Percentiles rank a stretch among this genome's conserved stretches.
These are phyloP conservation scores for Plasmopara viticola DNA, from an alignment of 352 stramenopile genomes.

Conservation along the genomic window DNA sequence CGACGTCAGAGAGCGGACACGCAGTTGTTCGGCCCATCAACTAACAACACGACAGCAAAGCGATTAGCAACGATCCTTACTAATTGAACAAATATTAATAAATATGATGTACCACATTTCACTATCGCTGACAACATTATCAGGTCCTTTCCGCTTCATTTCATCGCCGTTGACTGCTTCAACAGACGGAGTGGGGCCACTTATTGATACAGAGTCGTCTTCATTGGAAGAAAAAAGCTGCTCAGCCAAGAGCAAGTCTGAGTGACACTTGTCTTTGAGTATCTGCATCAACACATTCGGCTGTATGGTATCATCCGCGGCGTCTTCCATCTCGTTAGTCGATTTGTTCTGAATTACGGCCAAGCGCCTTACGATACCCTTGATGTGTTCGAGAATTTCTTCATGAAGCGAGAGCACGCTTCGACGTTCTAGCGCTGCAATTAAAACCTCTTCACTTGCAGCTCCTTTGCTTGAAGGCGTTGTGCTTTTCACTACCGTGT, in stretches of 20 bases:
- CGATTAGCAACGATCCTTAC: neutral
- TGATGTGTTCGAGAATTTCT: conserved; percentile 66
- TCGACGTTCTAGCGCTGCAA: conserved; percentile 56
- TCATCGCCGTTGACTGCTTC: conserved; percentile 18
- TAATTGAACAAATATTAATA: conserved; percentile 12
- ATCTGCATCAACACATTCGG: conserved; percentile 39
- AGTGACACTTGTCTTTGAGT: conserved; percentile 52
- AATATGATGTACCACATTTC: neutral
- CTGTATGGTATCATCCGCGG: conserved; percentile 7
- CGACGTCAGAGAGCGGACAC: conserved; percentile 22
- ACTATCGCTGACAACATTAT: conserved; percentile 6
- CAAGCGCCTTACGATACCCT: conserved; percentile 52
- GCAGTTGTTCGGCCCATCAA: conserved; percentile 14
- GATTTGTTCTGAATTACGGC: conserved; percentile 27
- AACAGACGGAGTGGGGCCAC: conserved; percentile 15
- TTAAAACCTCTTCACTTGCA: conserved; percentile 27
- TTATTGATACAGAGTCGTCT: conserved; percentile 35
- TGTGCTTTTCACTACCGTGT: conserved; percentile 35
- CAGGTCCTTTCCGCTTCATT: conserved; percentile 19
- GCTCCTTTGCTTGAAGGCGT: conserved; percentile 14
- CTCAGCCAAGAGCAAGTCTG: conserved; percentile 32
- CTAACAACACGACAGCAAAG: conserved; percentile 2
- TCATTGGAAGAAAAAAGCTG: conserved; percentile 53
- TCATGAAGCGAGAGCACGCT: conserved; percentile 59
- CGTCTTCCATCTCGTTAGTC: conserved; percentile 8